Conservation (phyloP, 164 flowering plant species). For the Echeveria elegans region DNA sequence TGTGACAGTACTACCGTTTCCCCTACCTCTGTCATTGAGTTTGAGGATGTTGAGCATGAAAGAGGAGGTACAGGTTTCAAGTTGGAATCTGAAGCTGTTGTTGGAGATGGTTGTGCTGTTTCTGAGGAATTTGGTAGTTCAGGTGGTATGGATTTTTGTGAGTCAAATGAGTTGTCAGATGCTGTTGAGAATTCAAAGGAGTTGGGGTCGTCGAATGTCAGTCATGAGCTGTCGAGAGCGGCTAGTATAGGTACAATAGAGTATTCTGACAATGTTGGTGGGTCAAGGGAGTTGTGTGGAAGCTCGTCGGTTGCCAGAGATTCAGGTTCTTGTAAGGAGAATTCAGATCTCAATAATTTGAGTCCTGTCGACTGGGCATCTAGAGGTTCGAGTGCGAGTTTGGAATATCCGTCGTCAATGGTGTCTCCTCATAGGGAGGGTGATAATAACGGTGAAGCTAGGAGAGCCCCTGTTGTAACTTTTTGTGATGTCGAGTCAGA, state of each 20-base stretch:
- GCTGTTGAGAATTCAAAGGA: constrained; percentile 17
- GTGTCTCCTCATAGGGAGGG: constrained; percentile 39
- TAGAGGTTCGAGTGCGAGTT: constrained; percentile 37
- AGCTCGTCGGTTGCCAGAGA: constrained; percentile 19
- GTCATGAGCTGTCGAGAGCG: constrained; percentile 26
- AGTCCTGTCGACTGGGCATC: constrained; percentile 48
- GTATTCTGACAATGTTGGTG: constrained; percentile 33
- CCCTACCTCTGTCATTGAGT: constrained; percentile 19
- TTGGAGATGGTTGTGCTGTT: constrained; percentile 19
- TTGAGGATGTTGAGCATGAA: constrained; percentile 4
- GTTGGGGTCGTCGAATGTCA: constrained; percentile 20
- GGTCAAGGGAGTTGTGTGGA: constrained; percentile 23
- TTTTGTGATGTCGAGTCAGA: constrained; percentile 34
- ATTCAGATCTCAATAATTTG: constrained; percentile 25
- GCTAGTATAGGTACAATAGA: constrained; percentile 30
- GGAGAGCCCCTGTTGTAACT: constrained; percentile 31
- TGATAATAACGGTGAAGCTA: constrained; percentile 26
- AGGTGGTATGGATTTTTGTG: constrained; percentile 23
- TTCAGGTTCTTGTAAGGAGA: constrained; percentile 28
- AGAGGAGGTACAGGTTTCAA: constrained; percentile 14
- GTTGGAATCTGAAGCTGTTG: not conserved
- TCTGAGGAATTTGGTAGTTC: constrained; percentile 52
- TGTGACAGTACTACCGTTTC: constrained; percentile 26
- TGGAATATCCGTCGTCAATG: constrained; percentile 53
- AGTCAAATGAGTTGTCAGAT: constrained; percentile 29